phyloP scores from a whole-genome alignment of 805 yeast genomes.

The Candida odintsovae region DNA sequence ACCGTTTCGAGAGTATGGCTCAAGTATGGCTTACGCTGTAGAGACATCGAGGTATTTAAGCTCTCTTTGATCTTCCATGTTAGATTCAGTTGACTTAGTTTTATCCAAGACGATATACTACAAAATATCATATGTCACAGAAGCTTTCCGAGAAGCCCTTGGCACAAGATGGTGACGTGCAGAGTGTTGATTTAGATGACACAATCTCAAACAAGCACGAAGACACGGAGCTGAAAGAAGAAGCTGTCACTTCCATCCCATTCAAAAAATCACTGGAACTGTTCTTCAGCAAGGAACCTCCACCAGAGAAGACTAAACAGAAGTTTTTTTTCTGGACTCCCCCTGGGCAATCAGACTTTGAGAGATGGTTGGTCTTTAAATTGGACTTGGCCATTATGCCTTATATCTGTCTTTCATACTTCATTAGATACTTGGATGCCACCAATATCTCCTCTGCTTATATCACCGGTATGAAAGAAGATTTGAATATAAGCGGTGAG shows the following conservation, averaged over 20 bases:
- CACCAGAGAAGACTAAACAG: constrained; percentile 8
- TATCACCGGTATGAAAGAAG: constrained; percentile 48
- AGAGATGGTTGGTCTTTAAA: constrained; percentile 8
- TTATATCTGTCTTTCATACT: constrained; percentile 11
- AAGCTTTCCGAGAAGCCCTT: neutral
- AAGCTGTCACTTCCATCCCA: constrained; percentile 4
- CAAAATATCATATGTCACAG: neutral
- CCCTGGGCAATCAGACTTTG: constrained; percentile 4
- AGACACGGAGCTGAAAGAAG: neutral
- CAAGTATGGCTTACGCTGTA: neutral
- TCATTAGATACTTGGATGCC: constrained; percentile 48
- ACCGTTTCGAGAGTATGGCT: neutral
- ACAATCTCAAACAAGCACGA: too few species aligned
- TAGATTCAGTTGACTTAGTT: neutral
- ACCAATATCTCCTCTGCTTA: constrained; percentile 55
- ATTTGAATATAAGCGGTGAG: constrained; percentile 44
- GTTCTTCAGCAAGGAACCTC: constrained; percentile 11
- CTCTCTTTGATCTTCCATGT: neutral
- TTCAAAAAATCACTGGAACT: constrained; percentile 9
- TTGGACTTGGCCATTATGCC: constrained; percentile 10
- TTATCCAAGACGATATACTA: too few species aligned
- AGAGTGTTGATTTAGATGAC: neutral
- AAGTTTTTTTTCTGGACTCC: constrained; percentile 17
- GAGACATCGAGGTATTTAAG: neutral
- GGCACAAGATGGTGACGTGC: neutral